A percentile compares a stretch with the other conserved stretches of the same genome.
These are phyloP conservation scores for Backusella australiensis DNA, from an alignment of 192 early-diverging fungal species.

Conservation along the genomic window DNA sequence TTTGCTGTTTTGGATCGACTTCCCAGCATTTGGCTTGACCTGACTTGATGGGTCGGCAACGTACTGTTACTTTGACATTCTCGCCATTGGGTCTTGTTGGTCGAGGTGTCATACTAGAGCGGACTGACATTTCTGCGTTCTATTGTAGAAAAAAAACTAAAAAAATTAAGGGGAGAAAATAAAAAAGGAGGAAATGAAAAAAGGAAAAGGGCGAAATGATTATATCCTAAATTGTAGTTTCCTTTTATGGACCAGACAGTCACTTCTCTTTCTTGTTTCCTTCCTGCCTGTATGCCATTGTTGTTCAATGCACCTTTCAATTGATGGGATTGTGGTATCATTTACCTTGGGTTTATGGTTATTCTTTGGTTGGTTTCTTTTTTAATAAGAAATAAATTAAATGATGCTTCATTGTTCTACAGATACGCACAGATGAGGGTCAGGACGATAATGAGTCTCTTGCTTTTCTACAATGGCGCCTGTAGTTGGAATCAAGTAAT, in stretches of 20 bases:
- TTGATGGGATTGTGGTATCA: neutral
- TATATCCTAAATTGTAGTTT: neutral
- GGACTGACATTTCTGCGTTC: neutral
- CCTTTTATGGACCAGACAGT: neutral
- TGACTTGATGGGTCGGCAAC: conserved; percentile 65
- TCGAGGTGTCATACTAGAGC: neutral
- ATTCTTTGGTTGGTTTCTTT: too few species aligned
- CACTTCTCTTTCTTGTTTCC: neutral
- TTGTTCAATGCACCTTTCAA: too few species aligned
- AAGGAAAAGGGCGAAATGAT: neutral
- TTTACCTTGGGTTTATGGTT: too few species aligned
- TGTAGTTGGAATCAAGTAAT: too few species aligned
- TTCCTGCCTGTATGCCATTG: too few species aligned
- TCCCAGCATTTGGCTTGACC: conserved; percentile 51
- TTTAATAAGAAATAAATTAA: too few species aligned
- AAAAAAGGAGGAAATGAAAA: neutral
- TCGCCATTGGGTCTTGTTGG: conserved; percentile 15
- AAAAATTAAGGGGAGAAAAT: neutral
- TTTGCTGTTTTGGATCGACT: conserved; percentile 40
- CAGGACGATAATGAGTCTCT: too few species aligned
- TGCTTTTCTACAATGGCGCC: too few species aligned
- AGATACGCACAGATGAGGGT: too few species aligned
- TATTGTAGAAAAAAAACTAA: neutral
- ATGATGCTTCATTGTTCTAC: too few species aligned
- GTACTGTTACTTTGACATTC: conserved; percentile 70